Evolutionary conservation across 2,329 filamentous ascomycete genomes (phyloP).

Genomic region (Penicillium olsonii): DNA sequence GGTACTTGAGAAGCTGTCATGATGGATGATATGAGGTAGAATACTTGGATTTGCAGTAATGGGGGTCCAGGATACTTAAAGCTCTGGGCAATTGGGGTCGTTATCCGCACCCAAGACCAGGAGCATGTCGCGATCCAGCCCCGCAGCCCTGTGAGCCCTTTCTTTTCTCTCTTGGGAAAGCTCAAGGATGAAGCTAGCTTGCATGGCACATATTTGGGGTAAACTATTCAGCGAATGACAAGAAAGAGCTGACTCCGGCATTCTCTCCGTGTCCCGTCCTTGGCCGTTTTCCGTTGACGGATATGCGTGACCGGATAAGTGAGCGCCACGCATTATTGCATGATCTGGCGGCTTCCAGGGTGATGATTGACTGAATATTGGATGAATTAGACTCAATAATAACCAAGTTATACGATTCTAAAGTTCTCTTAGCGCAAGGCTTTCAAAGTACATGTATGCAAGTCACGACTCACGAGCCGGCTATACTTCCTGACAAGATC

Average conservation of each 20-base stretch:
- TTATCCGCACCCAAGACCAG: background rate
- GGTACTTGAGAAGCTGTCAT: conserved; percentile 51
- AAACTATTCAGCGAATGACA: background rate
- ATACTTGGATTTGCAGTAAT: background rate
- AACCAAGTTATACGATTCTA: no score
- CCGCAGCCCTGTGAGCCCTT: background rate
- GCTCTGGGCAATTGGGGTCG: background rate
- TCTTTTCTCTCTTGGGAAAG: background rate
- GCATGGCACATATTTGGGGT: background rate
- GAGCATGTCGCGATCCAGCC: background rate
- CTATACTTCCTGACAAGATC: no score
- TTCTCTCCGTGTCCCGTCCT: background rate
- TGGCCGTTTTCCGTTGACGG: background rate
- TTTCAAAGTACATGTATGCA: no score
- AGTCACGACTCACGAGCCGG: no score
- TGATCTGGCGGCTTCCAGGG: no score
- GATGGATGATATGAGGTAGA: conserved; percentile 58
- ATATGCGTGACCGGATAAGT: background rate
- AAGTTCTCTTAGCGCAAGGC: no score
- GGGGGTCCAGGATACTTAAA: background rate
- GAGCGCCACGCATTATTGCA: background rate
- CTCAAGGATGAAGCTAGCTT: background rate
- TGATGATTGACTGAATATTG: no score
- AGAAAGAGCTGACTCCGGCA: background rate
- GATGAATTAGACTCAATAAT: no score